Evolutionary conservation across 2,329 filamentous ascomycete species (phyloP), one percentile per base, ranked within the genome.

Genomic region (Fusarium ambrosium): DNA sequence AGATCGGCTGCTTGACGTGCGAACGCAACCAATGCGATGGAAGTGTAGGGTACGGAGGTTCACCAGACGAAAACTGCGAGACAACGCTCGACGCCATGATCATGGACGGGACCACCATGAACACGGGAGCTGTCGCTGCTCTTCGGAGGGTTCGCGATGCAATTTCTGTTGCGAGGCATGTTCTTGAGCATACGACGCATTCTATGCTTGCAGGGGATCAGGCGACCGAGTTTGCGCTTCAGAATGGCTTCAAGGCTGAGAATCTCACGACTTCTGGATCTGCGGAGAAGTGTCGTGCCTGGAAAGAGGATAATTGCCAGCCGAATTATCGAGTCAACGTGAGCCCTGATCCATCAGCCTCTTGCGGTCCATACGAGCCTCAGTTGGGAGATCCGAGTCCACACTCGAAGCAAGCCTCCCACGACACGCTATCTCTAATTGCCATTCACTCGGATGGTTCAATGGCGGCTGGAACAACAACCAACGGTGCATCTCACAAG

Each of bases 11-110:
- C 79, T 77, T 83, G 24, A 83, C 87, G 2, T 90, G 88, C 80
- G 87, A 90, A 77, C 79, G 78, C 66, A 84, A 85, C 60, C 88
- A 87, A 71, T 90, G 88, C 80, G 88, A 90, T 76, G 85, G 86
- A 59, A 88, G 84, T 41, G 88, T 90, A 41, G 88, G 88, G 62
- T 89, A 82, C 74, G 88, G 88, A 64, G 88, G 88, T 9, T 89
- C 87, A 3, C 87, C 88, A 0, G 88, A 89, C 71, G 88, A 90
- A 77, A 79, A 81, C 36, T 90, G 88, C 80, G 88, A 90, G 81
- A 90, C 88, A 4, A 89, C 88, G 1, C 86, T 90, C 16, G 88
- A 90, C 79, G 88, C 88, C n/a, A 84, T 90, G 82, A 85, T 90
- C 79, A 89, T 90, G 85, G 88, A 90, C 77, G 88, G 88, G 32